A percentile compares a stretch with the other conserved stretches of the same genome.
Evolutionary conservation across 2,329 filamentous ascomycete species (phyloP).

Genomic region (Didymella pomorum): DNA sequence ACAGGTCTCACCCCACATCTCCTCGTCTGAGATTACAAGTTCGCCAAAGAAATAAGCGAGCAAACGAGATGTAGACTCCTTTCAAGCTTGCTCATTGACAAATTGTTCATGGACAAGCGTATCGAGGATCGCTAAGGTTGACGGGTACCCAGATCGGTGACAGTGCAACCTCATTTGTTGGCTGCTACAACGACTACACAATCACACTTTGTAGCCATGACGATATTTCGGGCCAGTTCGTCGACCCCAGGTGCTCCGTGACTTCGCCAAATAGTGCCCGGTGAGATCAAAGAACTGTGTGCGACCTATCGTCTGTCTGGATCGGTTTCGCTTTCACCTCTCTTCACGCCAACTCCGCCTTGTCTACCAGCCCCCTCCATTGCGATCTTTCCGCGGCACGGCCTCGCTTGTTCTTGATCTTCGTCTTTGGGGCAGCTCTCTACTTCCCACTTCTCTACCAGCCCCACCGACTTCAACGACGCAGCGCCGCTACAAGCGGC

Average conservation of each 20-base stretch:
- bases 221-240: neutral
- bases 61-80: too few relatives aligned
- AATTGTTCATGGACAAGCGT: too few relatives aligned
- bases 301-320: slow-evolving; percentile 12
- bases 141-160: too few relatives aligned
- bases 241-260: neutral
- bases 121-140: too few relatives aligned
- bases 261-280: neutral
- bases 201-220: neutral
- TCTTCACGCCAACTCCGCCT: slow-evolving; percentile 10
- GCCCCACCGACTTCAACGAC: neutral
- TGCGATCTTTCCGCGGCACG: slow-evolving; percentile 4
- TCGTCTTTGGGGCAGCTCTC: neutral
- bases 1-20: neutral
- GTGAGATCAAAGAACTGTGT: slow-evolving; percentile 15
- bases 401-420: neutral
- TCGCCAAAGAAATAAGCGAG: too few relatives aligned
- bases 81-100: too few relatives aligned
- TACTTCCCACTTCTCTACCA: neutral
- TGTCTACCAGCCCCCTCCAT: slow-evolving; percentile 22
- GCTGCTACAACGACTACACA: too few relatives aligned
- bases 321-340: slow-evolving; percentile 26
- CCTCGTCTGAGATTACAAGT: neutral
- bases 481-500: slow-evolving; percentile 2
- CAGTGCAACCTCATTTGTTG: too few relatives aligned